These are phyloP conservation scores for Brassica hybrid DNA, from an alignment of 441 rosid species.

Conservation along the genomic window DNA sequence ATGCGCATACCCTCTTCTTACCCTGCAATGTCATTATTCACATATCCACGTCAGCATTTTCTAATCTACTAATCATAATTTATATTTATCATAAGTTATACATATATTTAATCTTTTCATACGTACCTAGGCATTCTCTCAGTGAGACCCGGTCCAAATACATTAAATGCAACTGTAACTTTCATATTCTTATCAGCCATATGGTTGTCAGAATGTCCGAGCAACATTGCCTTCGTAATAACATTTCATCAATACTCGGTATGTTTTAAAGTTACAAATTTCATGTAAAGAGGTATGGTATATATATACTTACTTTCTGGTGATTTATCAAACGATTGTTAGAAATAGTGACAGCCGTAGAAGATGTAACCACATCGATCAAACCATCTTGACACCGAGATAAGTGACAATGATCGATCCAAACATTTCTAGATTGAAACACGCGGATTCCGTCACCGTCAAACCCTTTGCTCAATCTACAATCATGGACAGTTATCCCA, in stretches of 20 bases:
- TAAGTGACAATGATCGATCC: conserved; percentile 66
- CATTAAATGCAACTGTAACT: conserved; percentile 73
- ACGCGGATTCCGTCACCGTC: conserved; percentile 60
- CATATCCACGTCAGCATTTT: conserved; percentile 13
- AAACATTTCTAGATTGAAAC: conserved; percentile 49
- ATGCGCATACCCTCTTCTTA: conserved; percentile 66
- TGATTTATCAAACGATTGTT: conserved; percentile 57
- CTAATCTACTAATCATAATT: background rate
- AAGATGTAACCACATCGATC: conserved; percentile 53
- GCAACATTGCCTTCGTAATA: conserved; percentile 63
- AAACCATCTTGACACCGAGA: conserved; percentile 56
- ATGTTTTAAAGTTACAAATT: background rate
- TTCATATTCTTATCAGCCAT: conserved; percentile 65
- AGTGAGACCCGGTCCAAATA: conserved; percentile 65
- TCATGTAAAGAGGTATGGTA: background rate
- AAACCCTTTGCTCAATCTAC: conserved; percentile 31
- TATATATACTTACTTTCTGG: conserved; percentile 47
- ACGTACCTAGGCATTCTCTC: conserved; percentile 86
- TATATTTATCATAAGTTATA: background rate
- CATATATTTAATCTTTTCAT: background rate
- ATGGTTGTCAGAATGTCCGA: conserved; percentile 61
- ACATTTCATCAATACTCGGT: background rate
- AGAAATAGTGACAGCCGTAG: conserved; percentile 59
- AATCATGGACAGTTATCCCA: conserved; percentile 59
- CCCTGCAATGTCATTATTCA: conserved; percentile 44